phyloP scores from a whole-genome alignment of 345 rosid genomes.

The Rhizophora apiculata region DNA sequence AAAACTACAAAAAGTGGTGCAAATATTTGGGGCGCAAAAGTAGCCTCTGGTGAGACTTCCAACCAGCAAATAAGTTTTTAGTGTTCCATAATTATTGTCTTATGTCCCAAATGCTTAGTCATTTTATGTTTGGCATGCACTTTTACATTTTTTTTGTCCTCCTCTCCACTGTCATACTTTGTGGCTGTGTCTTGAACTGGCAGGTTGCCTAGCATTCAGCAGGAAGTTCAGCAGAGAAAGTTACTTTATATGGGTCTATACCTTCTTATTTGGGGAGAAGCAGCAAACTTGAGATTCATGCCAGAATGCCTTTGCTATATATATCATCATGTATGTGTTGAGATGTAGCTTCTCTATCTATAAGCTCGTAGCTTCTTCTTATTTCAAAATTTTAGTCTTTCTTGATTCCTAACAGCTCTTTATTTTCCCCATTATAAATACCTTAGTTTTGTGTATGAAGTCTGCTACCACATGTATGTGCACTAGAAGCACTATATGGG shows the following conservation, averaged over 20 bases:
- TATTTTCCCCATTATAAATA: not conserved
- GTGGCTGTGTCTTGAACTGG: not conserved
- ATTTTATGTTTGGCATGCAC: not conserved
- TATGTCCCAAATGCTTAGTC: not conserved
- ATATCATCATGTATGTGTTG: constrained; percentile 83
- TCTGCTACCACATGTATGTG: not conserved
- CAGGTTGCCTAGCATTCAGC: constrained; percentile 94
- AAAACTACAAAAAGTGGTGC: constrained; percentile 68
- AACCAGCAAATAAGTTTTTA: not conserved
- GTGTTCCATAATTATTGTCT: not conserved
- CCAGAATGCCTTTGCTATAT: constrained; percentile 99
- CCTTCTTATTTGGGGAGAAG: constrained; percentile 98
- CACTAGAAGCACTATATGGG: no score
- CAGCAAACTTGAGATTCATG: constrained; percentile 94
- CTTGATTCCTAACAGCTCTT: not conserved
- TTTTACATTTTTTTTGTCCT: not conserved
- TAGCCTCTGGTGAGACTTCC: constrained; percentile 55
- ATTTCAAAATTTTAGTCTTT: not conserved
- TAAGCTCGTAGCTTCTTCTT: not conserved
- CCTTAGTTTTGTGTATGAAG: not conserved
- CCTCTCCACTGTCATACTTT: not conserved
- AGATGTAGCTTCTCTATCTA: not conserved
- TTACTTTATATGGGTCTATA: constrained; percentile 87
- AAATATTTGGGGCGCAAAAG: constrained; percentile 61
- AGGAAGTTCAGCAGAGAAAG: constrained; percentile 96